Evolutionary conservation across 495 filamentous ascomycete species (phyloP), one percentile per base, ranked within the genome.

Genomic region (Corynascus novoguineensis): DNA sequence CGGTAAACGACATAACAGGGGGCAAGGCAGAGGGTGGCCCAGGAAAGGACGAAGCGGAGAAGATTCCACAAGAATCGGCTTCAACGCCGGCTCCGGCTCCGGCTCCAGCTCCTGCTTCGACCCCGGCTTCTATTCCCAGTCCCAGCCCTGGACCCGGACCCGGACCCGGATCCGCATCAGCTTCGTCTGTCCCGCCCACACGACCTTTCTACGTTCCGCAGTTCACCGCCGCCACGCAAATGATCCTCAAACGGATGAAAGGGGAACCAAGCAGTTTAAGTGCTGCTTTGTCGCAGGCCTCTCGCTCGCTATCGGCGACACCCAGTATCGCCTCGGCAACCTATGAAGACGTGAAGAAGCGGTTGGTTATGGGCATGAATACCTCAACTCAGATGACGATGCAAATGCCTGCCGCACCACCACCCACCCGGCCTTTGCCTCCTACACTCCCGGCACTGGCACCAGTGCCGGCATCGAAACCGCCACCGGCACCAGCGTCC

Each of bases 161-260:
- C 0, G 25, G 7, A 22, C 11, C 57, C 1, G 57, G 50, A 10
- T 58, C 64, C 27, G 56, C 63, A 12, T 19, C 54, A 3, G 4
- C 45, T 27, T 48, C 60, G 11, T 53, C 64, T 2, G 58, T 53
- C 38, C 61, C 65, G 3, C 27, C 69, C 3, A 60, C 58, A n/a
- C 68, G 64, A 15, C 70, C 72, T 12, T 68, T 68, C 22, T 78
- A 78, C 58, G 62, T 76, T 22, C 78, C 78, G 1, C 78, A 81
- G 55, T 81, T 83, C 62, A 76, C 74, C 7, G 75, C 76, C 8
- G 69, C 80, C 0, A 83, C 81, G 0, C 76, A 81, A 57, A 72
- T 83, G 75, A 83, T 84, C 15, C 72, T 84, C 11, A 78, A 78
- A 50, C 69, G 79, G 17, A 75, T 83, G 41, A 75, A 71, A 32